phyloP scores from a whole-genome alignment of 495 filamentous ascomycete genomes.

The Neurospora sp. region DNA sequence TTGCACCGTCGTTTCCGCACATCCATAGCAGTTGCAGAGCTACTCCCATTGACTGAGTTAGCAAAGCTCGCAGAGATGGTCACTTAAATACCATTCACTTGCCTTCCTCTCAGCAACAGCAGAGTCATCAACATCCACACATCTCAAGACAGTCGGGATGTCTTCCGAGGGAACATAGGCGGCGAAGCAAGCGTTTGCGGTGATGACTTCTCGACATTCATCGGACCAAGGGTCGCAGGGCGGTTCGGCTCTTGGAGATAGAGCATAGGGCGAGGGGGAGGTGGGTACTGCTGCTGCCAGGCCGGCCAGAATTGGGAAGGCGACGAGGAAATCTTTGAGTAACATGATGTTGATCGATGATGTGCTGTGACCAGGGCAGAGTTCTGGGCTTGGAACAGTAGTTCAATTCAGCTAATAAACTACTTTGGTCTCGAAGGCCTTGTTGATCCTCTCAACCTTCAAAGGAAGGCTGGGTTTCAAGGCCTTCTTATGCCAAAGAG shows the following conservation, averaged over 20 bases:
- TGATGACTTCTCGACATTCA: neutral
- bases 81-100: neutral
- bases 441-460: no score
- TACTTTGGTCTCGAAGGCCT: no score
- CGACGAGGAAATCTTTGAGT: no score
- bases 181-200: conserved; percentile 1
- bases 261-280: neutral
- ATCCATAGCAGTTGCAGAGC: neutral
- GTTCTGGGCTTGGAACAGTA: no score
- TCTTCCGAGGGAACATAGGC: neutral
- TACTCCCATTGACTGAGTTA: neutral
- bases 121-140: neutral
- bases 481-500: no score
- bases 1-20: neutral
- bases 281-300: neutral
- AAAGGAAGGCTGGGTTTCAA: no score
- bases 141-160: neutral
- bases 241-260: neutral
- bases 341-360: no score
- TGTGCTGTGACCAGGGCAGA: no score
- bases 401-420: no score
- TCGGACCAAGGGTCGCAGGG: neutral
- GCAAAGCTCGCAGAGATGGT: neutral
- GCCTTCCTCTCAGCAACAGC: neutral
- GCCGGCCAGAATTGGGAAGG: neutral